Evolutionary conservation across 2,329 filamentous ascomycete species (phyloP), one percentile per base, ranked within the genome.

Genomic region (Neurospora crassa): DNA sequence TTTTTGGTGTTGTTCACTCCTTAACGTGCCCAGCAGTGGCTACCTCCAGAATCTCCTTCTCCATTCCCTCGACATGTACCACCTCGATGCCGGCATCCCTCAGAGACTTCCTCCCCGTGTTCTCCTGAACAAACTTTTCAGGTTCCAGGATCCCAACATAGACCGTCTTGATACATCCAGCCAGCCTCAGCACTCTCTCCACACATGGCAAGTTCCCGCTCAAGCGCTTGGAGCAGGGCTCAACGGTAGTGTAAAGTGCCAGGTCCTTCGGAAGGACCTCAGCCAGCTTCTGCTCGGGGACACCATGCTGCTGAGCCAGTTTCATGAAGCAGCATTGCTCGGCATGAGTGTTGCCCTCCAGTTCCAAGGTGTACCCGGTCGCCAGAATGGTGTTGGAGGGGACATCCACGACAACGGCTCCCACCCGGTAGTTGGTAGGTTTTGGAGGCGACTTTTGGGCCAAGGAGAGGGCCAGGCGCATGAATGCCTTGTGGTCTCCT

Each of bases 311-410:
- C 68, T 82, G 77, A 1, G 88, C 84, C 16, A 90, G 86, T 80
- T 99, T 98, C 68, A 90, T 81, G 71, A 99, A 86, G 78, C 93
- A 97, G 80, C 91, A 95, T 82, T 99, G 94, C 79, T 99, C 96
- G 3, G 96, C 96, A 78, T 99, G 96, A 0, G 96, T 98, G 82
- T 99, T 99, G 59, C 95, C 96, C 0, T 89, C 86, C 4, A 94
- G 88, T 81, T 99, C 95, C 72, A 97, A 86, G 0, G 96, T 97
- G 82, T 95, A 98, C 70, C 96, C 95, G 1, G 92, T 92, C 0
- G 92, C 88, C 40, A 96, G 84, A 71, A 96, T 84, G 37, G 82
- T 79, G 76, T 89, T 85, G 43, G 83, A 85, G 59, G 81, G 81
- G 16, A 84, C 79, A 71, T 89, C 85, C 24, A 96, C 86, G 47